Conservation (phyloP, 805 yeast genomes). For the Vanderwaltozyma tropicalis region DNA sequence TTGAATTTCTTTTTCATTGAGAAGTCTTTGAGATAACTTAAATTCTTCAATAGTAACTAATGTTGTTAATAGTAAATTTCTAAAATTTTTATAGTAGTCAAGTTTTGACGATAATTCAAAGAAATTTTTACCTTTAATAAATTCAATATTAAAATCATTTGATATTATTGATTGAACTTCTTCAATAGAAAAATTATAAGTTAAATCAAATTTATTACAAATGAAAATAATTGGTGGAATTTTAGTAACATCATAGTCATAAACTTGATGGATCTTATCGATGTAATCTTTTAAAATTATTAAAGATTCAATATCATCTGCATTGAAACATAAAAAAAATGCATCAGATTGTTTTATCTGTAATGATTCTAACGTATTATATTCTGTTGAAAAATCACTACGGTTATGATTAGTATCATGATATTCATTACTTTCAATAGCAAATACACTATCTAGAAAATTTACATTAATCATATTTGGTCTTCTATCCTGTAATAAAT, state of each 20-base stretch:
- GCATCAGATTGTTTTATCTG: slow-evolving; percentile 26
- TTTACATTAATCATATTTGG: neutral
- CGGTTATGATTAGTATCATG: slow-evolving; percentile 2
- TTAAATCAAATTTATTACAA: slow-evolving; percentile 2
- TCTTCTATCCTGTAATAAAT: neutral
- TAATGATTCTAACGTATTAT: slow-evolving; percentile 12
- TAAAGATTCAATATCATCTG: slow-evolving; percentile 14
- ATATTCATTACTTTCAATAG: neutral
- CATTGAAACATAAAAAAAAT: slow-evolving; percentile 21
- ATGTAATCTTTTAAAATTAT: slow-evolving; percentile 11
- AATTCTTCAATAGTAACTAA: slow-evolving; percentile 9
- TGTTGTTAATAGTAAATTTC: slow-evolving; percentile 8
- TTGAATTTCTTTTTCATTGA: too few species aligned
- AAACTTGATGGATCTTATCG: slow-evolving; percentile 12
- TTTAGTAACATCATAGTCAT: slow-evolving; percentile 8
- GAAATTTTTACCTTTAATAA: slow-evolving; percentile 8
- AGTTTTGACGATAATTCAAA: slow-evolving; percentile 19
- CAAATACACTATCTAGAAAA: neutral
- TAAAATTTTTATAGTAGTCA: slow-evolving; percentile 7
- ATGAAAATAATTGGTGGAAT: slow-evolving; percentile 15
- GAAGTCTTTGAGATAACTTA: slow-evolving; percentile 3
- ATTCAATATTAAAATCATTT: slow-evolving; percentile 7
- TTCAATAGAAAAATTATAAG: slow-evolving; percentile 1
- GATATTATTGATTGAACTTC: slow-evolving; percentile 7
- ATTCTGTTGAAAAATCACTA: slow-evolving; percentile 14